Percentiles rank a stretch among this genome's conserved stretches.
Conservation (phyloP, 345 rosid genomes). For the Hibiscus mutabilis region DNA sequence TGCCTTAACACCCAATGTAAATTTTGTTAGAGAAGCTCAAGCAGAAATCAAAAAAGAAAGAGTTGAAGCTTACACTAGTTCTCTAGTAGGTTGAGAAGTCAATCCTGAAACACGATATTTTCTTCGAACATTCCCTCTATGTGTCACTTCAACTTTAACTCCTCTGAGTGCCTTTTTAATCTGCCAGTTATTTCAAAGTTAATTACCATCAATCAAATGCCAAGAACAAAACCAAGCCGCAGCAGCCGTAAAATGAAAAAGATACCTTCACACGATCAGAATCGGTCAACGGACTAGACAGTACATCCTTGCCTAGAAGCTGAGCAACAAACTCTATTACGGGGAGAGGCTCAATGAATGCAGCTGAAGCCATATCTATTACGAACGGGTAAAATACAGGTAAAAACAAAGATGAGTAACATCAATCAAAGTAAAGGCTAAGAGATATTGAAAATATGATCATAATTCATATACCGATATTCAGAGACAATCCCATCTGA, state of each 20-base stretch:
- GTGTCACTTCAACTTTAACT: slow-evolving; percentile 38
- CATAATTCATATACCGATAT: slow-evolving; percentile 25
- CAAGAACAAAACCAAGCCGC: not conserved
- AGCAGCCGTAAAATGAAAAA: not conserved
- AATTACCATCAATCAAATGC: not conserved
- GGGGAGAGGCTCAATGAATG: slow-evolving; percentile 31
- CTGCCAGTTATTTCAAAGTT: slow-evolving; percentile 5
- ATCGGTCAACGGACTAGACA: slow-evolving; percentile 29
- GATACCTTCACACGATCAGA: slow-evolving; percentile 30
- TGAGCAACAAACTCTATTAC: slow-evolving; percentile 33
- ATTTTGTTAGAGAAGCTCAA: no score
- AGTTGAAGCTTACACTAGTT: slow-evolving; percentile 22
- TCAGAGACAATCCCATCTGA: slow-evolving; percentile 38
- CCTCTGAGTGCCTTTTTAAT: slow-evolving; percentile 39
- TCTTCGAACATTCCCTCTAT: slow-evolving; percentile 32
- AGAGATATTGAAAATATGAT: not conserved
- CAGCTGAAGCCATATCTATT: slow-evolving; percentile 32
- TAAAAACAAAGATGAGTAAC: not conserved
- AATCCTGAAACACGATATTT: slow-evolving; percentile 33
- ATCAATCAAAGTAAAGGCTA: not conserved
- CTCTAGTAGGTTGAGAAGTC: slow-evolving; percentile 35
- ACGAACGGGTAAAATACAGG: not conserved
- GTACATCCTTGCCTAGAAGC: slow-evolving; percentile 24
- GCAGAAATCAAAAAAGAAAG: not conserved
- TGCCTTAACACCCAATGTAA: no score